Evolutionary conservation across 2,329 filamentous ascomycete genomes (phyloP).

Genomic region (Diaporthe vaccinii): DNA sequence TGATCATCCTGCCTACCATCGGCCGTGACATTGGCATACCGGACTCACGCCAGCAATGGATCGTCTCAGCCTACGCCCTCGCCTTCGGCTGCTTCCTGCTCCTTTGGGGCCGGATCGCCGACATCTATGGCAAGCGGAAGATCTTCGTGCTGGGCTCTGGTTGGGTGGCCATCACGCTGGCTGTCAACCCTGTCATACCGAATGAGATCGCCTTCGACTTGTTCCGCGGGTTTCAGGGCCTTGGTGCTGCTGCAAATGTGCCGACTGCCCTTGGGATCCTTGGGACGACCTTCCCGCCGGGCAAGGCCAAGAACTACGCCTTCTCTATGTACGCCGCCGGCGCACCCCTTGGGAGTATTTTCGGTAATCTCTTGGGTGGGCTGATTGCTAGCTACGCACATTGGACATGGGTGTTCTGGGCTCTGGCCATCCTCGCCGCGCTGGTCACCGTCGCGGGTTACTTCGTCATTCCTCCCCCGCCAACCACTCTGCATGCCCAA

Average conservation of each 20-base stretch:
- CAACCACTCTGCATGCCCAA: conserved; percentile 48
- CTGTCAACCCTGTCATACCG: conserved; percentile 73
- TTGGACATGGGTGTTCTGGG: conserved; percentile 79
- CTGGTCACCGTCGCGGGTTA: conserved; percentile 69
- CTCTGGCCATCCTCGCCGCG: conserved; percentile 71
- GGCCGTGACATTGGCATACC: conserved; percentile 69
- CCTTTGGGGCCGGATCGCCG: conserved; percentile 76
- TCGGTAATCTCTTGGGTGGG: conserved; percentile 75
- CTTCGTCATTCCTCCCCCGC: conserved; percentile 70
- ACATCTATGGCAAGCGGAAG: conserved; percentile 75
- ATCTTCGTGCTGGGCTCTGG: conserved; percentile 75
- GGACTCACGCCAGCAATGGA: conserved; percentile 72
- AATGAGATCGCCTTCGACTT: conserved; percentile 78
- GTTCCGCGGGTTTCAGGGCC: conserved; percentile 75
- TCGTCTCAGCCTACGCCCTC: conserved; percentile 75
- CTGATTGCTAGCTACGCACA: conserved; percentile 72
- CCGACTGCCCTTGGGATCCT: conserved; percentile 80
- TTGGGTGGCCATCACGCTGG: conserved; percentile 71
- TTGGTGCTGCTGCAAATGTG: conserved; percentile 78
- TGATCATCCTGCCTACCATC: conserved; percentile 75
- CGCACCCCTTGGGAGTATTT: conserved; percentile 73
- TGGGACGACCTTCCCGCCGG: conserved; percentile 75
- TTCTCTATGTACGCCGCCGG: conserved; percentile 76
- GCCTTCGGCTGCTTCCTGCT: conserved; percentile 77
- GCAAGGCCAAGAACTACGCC: conserved; percentile 78